Conservation (phyloP, 164 flowering plant species). For the Tetracentron sinense region DNA sequence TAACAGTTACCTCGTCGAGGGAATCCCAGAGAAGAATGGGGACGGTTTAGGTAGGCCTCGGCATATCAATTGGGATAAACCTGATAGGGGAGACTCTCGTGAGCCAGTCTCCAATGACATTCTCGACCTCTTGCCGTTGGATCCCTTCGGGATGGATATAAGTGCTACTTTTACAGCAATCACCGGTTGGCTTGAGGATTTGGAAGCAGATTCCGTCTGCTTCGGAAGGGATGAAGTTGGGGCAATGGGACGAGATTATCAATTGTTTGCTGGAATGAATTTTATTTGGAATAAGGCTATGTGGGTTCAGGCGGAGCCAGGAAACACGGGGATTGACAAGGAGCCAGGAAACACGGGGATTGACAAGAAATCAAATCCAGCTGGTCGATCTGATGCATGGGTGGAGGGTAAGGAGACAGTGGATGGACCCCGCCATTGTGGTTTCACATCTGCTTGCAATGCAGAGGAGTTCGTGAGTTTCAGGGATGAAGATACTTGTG, state of each 20-base stretch:
- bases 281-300: constrained; percentile 15
- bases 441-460: constrained; percentile 17
- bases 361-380: constrained; percentile 10
- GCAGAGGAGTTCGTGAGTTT: constrained; percentile 22
- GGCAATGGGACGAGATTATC: constrained; percentile 12
- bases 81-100: constrained; percentile 28
- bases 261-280: constrained; percentile 17
- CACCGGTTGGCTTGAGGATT: constrained; percentile 74
- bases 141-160: constrained; percentile 93
- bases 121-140: constrained; percentile 71
- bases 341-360: constrained; percentile 9
- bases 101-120: constrained; percentile 49
- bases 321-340: not conserved
- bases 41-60: constrained; percentile 29
- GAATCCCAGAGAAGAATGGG: constrained; percentile 27
- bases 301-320: constrained; percentile 9
- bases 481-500: constrained; percentile 14
- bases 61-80: constrained; percentile 32
- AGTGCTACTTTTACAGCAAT: constrained; percentile 64
- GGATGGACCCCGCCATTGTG: constrained; percentile 14
- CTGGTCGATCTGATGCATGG: constrained; percentile 17
- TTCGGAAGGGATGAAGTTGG: constrained; percentile 27
- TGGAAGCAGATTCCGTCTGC: constrained; percentile 45
- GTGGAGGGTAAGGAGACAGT: constrained; percentile 21
- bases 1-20: constrained; percentile 24